phyloP scores from a whole-genome alignment of 805 yeast species.

The Metschnikowia hibisci region DNA sequence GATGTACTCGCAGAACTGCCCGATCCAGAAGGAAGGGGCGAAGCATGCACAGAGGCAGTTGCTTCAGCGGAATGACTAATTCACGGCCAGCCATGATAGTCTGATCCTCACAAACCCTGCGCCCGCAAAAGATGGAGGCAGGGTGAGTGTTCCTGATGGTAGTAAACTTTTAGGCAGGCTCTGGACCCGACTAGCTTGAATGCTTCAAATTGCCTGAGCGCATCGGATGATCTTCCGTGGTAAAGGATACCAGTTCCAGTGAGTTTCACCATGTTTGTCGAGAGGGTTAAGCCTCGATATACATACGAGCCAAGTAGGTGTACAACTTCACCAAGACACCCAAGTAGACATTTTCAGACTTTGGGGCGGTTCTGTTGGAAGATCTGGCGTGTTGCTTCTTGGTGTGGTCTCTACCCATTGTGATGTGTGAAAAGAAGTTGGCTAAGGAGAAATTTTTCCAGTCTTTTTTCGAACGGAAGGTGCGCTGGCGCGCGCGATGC shows the following conservation, averaged over 20 bases:
- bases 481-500: neutral
- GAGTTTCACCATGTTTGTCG: conserved; percentile 2
- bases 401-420: conserved; percentile 97
- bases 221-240: conserved; percentile 1
- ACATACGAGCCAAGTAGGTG: conserved; percentile 99
- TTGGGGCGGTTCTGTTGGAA: conserved; percentile 98
- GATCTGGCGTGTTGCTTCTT: conserved; percentile 93
- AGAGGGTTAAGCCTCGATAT: conserved; percentile 16
- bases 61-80: neutral
- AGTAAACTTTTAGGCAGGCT: conserved; percentile 1
- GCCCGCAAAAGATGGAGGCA: neutral
- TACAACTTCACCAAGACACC: conserved; percentile 95
- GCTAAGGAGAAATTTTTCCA: conserved; percentile 5
- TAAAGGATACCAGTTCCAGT: neutral
- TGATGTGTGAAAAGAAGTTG: conserved; percentile 17
- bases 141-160: conserved; percentile 1
- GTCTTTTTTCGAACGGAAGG: conserved; percentile 6
- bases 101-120: neutral
- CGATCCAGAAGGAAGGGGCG: conserved; percentile 1
- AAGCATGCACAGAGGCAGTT: neutral
- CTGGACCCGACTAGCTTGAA: neutral
- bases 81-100: neutral
- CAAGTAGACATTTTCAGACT: conserved; percentile 98
- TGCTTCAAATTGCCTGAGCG: neutral
- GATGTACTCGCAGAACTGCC: conserved; percentile 28